These are phyloP conservation scores for Suhomyces taliae DNA, from an alignment of 1,139 yeast genomes.

Conservation along the genomic window DNA sequence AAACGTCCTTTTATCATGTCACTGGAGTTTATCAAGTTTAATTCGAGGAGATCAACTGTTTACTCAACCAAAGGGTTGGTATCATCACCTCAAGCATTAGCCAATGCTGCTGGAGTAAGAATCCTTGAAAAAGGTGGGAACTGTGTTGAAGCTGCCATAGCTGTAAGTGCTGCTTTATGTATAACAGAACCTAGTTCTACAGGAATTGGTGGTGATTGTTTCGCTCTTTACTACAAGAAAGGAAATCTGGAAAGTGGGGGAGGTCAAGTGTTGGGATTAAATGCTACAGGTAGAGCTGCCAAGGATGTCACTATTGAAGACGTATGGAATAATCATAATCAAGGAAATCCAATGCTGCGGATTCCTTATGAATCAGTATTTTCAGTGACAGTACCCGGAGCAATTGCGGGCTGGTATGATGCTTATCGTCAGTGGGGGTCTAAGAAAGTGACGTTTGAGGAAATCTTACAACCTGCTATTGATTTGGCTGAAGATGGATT, in stretches of 20 bases:
- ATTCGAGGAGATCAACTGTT: conserved; percentile 73
- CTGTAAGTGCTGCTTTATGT: conserved; percentile 72
- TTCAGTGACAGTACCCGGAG: conserved; percentile 73
- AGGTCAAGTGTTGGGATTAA: conserved; percentile 59
- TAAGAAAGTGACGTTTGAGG: conserved; percentile 58
- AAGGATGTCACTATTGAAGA: conserved; percentile 49
- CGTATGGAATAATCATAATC: conserved; percentile 41
- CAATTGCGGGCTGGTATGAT: conserved; percentile 77
- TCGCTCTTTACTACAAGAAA: conserved; percentile 60
- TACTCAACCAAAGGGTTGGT: conserved; percentile 76
- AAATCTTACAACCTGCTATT: conserved; percentile 69
- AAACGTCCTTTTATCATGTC: conserved; percentile 4
- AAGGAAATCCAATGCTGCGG: conserved; percentile 42
- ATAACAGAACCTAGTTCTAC: conserved; percentile 77
- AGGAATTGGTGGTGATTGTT: conserved; percentile 84
- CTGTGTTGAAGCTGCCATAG: conserved; percentile 80
- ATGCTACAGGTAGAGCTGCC: conserved; percentile 79
- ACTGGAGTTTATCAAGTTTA: conserved; percentile 28
- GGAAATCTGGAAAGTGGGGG: conserved; percentile 26
- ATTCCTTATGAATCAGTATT: conserved; percentile 53
- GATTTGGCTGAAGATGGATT: conserved; percentile 68
- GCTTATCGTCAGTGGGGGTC: conserved; percentile 72
- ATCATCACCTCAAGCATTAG: conserved; percentile 74
- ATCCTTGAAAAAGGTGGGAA: conserved; percentile 74
- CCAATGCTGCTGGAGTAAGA: conserved; percentile 71